phyloP scores from a whole-genome alignment of 306 rosid species.

The Begonia fuchsioides region DNA sequence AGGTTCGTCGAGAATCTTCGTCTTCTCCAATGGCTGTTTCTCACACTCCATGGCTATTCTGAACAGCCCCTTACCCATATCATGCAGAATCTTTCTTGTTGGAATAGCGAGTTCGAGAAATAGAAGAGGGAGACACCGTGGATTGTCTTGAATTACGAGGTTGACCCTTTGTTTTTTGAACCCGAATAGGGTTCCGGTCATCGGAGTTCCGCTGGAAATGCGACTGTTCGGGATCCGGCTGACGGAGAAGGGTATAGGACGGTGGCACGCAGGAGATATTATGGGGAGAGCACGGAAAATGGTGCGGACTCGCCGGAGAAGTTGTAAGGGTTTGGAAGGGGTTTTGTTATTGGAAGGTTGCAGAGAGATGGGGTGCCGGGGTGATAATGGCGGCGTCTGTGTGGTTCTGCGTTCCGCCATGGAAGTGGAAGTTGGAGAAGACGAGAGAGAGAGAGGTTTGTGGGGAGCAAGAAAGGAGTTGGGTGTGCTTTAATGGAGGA shows the following conservation, averaged over 20 bases:
- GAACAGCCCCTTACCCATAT: constrained; percentile 55
- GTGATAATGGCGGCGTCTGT: too few relatives aligned
- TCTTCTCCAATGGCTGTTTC: constrained; percentile 29
- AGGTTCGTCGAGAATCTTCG: constrained; percentile 50
- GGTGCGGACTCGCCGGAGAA: constrained; percentile 27
- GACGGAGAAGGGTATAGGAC: constrained; percentile 16
- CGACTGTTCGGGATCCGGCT: constrained; percentile 18
- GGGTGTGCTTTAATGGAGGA: too few relatives aligned
- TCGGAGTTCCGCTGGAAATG: constrained; percentile 40
- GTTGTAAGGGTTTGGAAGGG: constrained; percentile 21
- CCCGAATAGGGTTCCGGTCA: constrained; percentile 75
- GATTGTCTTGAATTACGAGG: constrained; percentile 58
- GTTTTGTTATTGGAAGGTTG: constrained; percentile 43
- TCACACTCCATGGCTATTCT: constrained; percentile 77
- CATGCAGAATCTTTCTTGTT: constrained; percentile 51
- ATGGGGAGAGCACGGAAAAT: constrained; percentile 64
- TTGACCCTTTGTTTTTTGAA: constrained; percentile 41
- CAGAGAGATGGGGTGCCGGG: constrained; percentile 20
- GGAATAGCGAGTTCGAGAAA: constrained; percentile 56
- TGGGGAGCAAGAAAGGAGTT: too few relatives aligned
- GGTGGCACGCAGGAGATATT: constrained; percentile 46
- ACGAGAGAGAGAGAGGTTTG: too few relatives aligned
- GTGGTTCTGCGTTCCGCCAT: too few relatives aligned
- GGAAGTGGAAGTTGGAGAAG: too few relatives aligned
- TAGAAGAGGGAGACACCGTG: constrained; percentile 41